Percentiles rank a stretch among this genome's conserved stretches.
Conservation (phyloP, 1,284 basidiomycete species). For the Austroboletus novae-zelandiae region DNA sequence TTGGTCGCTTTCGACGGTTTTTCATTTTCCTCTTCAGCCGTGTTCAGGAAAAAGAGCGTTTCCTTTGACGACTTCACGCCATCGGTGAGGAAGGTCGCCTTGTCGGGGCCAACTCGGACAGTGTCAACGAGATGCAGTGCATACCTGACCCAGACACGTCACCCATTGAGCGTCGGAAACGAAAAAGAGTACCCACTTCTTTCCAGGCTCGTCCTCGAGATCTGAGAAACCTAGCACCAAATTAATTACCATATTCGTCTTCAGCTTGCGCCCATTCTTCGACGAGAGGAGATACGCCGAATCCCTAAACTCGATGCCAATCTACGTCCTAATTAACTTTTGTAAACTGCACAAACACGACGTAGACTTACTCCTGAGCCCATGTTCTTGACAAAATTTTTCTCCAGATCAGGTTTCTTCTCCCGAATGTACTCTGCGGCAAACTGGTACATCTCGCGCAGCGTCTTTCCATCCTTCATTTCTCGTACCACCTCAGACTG, state of each 20-base stretch:
- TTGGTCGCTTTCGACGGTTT: constrained; percentile 56
- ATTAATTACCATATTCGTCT: constrained; percentile 84
- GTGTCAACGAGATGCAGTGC: constrained; percentile 91
- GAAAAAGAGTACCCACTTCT: constrained; percentile 53
- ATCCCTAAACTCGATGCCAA: constrained; percentile 94
- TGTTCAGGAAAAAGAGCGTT: constrained; percentile 82
- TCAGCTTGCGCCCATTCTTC: constrained; percentile 76
- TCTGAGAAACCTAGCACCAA: constrained; percentile 85
- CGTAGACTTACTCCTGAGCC: constrained; percentile 76
- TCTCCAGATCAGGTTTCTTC: constrained; percentile 81
- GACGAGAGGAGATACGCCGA: constrained; percentile 78
- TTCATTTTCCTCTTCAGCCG: constrained; percentile 50
- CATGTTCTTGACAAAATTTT: constrained; percentile 84
- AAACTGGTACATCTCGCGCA: constrained; percentile 80
- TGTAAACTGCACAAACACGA: background rate
- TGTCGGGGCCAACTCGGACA: constrained; percentile 72
- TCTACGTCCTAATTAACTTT: constrained; percentile 46
- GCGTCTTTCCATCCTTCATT: constrained; percentile 78
- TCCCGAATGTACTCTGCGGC: constrained; percentile 72
- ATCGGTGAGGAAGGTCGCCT: constrained; percentile 75
- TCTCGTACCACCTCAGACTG: constrained; percentile 76
- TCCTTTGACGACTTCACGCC: constrained; percentile 83
- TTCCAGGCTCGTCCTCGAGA: constrained; percentile 71
- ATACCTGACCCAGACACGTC: constrained; percentile 53
- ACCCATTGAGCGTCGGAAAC: constrained; percentile 5